A percentile compares a stretch with the other conserved stretches of the same genome.
These are phyloP conservation scores for Chaetomium cochliodes DNA, from an alignment of 495 filamentous ascomycete species.

Conservation along the genomic window DNA sequence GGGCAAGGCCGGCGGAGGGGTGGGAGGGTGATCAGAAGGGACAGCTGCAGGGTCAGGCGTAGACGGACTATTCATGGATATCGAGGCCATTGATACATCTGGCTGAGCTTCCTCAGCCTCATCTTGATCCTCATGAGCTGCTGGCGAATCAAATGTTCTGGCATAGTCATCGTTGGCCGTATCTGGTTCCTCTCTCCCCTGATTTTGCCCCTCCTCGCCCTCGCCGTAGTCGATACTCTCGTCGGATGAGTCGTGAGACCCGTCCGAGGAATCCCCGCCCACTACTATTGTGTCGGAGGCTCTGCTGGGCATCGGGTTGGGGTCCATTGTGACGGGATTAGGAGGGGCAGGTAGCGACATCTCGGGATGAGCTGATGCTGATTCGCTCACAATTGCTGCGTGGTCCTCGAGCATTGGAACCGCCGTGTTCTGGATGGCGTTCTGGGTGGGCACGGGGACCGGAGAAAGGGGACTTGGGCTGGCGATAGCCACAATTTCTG, in stretches of 20 bases:
- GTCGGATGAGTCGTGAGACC: slow-evolving; percentile 31
- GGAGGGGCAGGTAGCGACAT: not conserved
- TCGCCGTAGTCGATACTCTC: slow-evolving; percentile 40
- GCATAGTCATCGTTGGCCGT: slow-evolving; percentile 49
- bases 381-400: slow-evolving; percentile 27
- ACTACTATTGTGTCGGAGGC: slow-evolving; percentile 38
- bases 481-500: slow-evolving; percentile 40
- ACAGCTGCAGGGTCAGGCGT: slow-evolving; percentile 33
- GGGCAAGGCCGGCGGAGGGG: slow-evolving; percentile 20
- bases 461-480: slow-evolving; percentile 39
- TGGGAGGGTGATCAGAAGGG: slow-evolving; percentile 25
- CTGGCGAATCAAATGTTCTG: slow-evolving; percentile 49
- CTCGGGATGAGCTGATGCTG: slow-evolving; percentile 17
- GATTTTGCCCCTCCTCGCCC: slow-evolving; percentile 22
- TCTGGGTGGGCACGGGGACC: slow-evolving; percentile 32
- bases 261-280: slow-evolving; percentile 32
- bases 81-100: slow-evolving; percentile 44
- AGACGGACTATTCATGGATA: slow-evolving; percentile 43
- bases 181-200: slow-evolving; percentile 26
- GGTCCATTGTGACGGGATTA: slow-evolving; percentile 21
- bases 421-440: slow-evolving; percentile 25
- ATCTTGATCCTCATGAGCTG: slow-evolving; percentile 29
- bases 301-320: slow-evolving; percentile 17
- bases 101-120: slow-evolving; percentile 38
- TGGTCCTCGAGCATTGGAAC: slow-evolving; percentile 43